Conservation (phyloP, 2,329 filamentous ascomycete genomes). For the Ceratocystis cacaofunesta region DNA sequence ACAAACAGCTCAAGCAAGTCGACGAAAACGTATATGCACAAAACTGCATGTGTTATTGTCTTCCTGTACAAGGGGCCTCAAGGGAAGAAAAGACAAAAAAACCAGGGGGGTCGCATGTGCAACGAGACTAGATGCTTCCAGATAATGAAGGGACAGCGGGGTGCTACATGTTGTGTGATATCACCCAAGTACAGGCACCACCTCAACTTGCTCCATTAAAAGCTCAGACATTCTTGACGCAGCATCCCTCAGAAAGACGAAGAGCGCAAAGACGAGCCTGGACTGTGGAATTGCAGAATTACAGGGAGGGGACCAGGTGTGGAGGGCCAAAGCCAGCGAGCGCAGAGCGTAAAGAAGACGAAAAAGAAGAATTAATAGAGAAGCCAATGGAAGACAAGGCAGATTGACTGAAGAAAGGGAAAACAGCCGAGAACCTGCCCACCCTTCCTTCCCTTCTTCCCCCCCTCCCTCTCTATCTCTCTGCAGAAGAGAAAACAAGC, state of each 20-base stretch:
- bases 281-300: too few relatives aligned
- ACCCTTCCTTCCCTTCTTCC: not conserved
- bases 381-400: not conserved
- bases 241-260: conserved; percentile 9
- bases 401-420: not conserved
- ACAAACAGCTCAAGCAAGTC: not conserved
- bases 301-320: too few relatives aligned
- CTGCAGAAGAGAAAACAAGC: not conserved
- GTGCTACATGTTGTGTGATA: not conserved
- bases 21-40: not conserved
- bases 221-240: not conserved
- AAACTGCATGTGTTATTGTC: not conserved
- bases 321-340: too few relatives aligned
- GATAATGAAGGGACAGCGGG: not conserved
- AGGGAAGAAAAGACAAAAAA: not conserved
- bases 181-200: not conserved
- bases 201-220: not conserved
- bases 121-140: not conserved
- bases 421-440: not conserved
- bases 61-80: not conserved
- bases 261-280: not conserved
- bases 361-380: not conserved
- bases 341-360: conserved; percentile 7
- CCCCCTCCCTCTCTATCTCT: not conserved
- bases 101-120: not conserved